Conservation (phyloP, 192 early-diverging fungal genomes). For the Geranomyces variabilis region DNA sequence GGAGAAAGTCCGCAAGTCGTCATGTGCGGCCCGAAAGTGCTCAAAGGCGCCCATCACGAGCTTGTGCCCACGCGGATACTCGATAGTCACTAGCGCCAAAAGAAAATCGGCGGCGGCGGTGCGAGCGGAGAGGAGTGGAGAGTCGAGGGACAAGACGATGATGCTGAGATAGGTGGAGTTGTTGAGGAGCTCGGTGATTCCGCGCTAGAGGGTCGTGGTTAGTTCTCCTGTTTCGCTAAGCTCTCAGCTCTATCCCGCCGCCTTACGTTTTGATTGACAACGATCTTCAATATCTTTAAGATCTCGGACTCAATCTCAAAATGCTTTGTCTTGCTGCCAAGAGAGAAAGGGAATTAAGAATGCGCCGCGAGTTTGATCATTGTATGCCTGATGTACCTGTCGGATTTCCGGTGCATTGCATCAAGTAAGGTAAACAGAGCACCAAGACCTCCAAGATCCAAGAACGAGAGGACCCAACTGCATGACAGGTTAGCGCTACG, state of each 20-base stretch:
- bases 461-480: conserved; percentile 46
- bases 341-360: not conserved
- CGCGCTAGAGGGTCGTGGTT: conserved; percentile 22
- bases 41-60: conserved; percentile 48
- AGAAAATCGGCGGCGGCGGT: conserved; percentile 49
- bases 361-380: not conserved
- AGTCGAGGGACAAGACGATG: conserved; percentile 49
- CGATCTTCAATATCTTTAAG: conserved; percentile 46
- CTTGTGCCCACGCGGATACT: conserved; percentile 50
- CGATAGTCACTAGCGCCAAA: conserved; percentile 44
- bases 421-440: conserved; percentile 41
- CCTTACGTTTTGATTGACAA: conserved; percentile 45
- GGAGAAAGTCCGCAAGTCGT: conserved; percentile 35
- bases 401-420: conserved; percentile 44
- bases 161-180: conserved; percentile 42
- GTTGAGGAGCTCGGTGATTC: conserved; percentile 43
- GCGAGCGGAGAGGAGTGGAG: conserved; percentile 41
- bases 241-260: not conserved
- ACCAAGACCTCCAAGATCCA: conserved; percentile 46
- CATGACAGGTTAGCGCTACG: not conserved
- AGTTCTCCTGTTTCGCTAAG: too few species aligned
- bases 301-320: conserved; percentile 48
- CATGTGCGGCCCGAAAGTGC: conserved; percentile 28
- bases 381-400: conserved; percentile 28
- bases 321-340: conserved; percentile 47